Percentiles rank a stretch among this genome's conserved stretches.
Evolutionary conservation across 352 stramenopile species (phyloP).

Genomic region (Phytophthora tubulina): DNA sequence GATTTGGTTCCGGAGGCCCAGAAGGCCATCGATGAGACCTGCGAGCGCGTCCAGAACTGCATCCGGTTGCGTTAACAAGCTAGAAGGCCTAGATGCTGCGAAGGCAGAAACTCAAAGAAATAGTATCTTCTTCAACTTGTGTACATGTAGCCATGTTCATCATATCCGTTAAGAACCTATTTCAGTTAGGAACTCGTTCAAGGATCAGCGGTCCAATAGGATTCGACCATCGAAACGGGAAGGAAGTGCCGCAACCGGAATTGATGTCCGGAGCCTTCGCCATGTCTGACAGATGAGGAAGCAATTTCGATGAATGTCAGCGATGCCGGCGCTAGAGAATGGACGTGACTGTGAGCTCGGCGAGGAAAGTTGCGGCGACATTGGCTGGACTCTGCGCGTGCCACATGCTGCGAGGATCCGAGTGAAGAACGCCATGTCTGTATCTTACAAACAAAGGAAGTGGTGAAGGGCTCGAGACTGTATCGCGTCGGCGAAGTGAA

Average conservation of each 20-base stretch:
- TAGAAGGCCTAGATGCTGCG: background rate
- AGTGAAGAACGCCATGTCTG: no score
- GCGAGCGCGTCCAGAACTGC: conserved; percentile 77
- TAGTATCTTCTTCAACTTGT: background rate
- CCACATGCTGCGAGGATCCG: background rate
- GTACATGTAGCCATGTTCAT: background rate
- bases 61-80: conserved; percentile 44
- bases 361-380: background rate
- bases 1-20: conserved; percentile 85
- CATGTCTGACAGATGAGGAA: background rate
- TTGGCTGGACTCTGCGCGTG: conserved; percentile 1
- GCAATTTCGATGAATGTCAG: background rate
- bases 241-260: background rate
- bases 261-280: background rate
- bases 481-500: no score
- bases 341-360: background rate
- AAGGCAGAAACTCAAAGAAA: background rate
- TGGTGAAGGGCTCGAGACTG: no score
- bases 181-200: no score
- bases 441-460: no score
- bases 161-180: background rate
- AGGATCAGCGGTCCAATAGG: no score
- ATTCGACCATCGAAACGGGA: background rate
- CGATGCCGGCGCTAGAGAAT: background rate
- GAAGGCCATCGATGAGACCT: conserved; percentile 83